Evolutionary conservation across 345 rosid genomes (phyloP).

Genomic region (Pistacia vera): DNA sequence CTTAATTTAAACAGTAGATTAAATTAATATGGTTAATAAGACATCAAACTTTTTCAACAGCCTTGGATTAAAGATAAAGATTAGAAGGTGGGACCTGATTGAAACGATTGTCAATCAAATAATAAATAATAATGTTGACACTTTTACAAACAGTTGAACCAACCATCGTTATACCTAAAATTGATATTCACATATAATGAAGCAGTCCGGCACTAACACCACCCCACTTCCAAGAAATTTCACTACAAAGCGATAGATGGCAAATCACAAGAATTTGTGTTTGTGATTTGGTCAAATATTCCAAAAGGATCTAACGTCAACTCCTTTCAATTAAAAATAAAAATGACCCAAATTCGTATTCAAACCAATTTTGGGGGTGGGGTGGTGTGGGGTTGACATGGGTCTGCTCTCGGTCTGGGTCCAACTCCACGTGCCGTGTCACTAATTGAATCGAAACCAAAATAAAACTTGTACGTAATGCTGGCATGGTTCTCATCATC

Average conservation of each 20-base stretch:
- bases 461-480: background rate
- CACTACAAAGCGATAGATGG: constrained; percentile 9
- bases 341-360: background rate
- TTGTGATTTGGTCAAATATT: constrained; percentile 15
- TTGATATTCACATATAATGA: background rate
- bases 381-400: constrained; percentile 2
- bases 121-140: too few species aligned
- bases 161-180: too few species aligned
- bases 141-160: too few species aligned
- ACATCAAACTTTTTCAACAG: too few species aligned
- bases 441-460: too few species aligned
- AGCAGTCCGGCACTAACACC: background rate
- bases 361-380: background rate
- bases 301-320: constrained; percentile 34
- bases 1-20: too few species aligned
- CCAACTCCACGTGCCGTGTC: background rate
- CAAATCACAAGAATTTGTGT: constrained; percentile 5
- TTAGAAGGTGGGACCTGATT: too few species aligned
- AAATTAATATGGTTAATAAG: too few species aligned
- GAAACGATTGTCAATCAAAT: too few species aligned
- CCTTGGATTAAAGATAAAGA: too few species aligned
- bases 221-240: constrained; percentile 8
- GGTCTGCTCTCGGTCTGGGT: background rate
- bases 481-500: background rate
- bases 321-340: constrained; percentile 14